Base-by-base conservation (phyloP, 257 asterid species). In the Rhazya stricta region DNA sequence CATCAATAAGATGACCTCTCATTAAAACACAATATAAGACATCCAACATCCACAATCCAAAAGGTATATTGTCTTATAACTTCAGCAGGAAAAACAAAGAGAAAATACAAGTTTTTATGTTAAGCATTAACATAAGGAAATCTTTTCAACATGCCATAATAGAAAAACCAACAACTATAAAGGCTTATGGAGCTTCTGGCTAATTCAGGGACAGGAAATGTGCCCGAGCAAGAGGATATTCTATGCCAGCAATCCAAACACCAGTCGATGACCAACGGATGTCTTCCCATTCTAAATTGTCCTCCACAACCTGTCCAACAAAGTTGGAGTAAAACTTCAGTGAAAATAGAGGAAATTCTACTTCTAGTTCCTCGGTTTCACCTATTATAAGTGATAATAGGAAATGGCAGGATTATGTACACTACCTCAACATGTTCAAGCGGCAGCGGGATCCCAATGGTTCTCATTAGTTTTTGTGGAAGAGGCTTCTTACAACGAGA, bases 231-330 rank as follows among this genome's bases (percentile, higher is more conserved):
- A 94, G 92, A 83, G 81, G 84, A 85, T 90, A 94, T 72, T 90
- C 96, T 77, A 63, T 85, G 61, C 99, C 99, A 62, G 85, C 86
- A 75, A 94, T 87, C 88, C 87, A 83, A 73, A 87, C 97, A 36
- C 99, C 97, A 39, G 93, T 90, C 72, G 90, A 90, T 29, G 91
- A 86, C 99, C 99, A 92, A 56, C 85, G 82, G 69, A 94, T 88
- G 72, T 90, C 94, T 23, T 94, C 99, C 99, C 99, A 94, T 76
- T 90, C 99, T 29, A 94, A 68, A 69, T 88, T 88, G 69, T 92
- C 96, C 81, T 84, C 97, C 93, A 94, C 56, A 82, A 92, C 90
- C 99, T 94, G 86, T 34, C 34, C 69, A 75, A 37, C 46, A 77
- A 74, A 37, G 23, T 36, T 37, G 50, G 46, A 66, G 9, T n/a